phyloP scores from a whole-genome alignment of 345 rosid species.

The Melastoma malabathricum region DNA sequence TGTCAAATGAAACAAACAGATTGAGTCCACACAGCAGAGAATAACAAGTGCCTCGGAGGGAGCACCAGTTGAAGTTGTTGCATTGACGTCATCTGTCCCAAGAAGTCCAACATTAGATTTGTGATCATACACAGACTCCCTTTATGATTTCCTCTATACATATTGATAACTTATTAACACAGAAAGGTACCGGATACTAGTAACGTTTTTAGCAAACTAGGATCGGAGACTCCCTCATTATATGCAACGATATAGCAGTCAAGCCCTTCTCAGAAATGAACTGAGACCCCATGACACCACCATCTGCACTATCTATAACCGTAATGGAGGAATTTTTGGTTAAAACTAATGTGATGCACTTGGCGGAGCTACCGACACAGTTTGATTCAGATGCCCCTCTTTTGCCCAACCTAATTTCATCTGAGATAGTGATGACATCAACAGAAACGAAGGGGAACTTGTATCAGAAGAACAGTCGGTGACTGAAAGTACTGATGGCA shows the following conservation, averaged over 20 bases:
- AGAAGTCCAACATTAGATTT: no score
- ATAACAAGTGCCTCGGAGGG: conserved; percentile 21
- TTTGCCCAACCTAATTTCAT: conserved; percentile 9
- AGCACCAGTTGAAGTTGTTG: conserved; percentile 19
- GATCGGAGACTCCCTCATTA: conserved; percentile 35
- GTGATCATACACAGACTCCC: no score
- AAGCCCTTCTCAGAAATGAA: conserved; percentile 21
- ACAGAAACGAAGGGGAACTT: conserved; percentile 38
- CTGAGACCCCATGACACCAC: conserved; percentile 29
- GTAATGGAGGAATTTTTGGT: conserved; percentile 43
- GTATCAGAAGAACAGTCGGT: conserved; percentile 34
- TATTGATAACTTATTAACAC: no score
- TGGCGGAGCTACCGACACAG: conserved; percentile 13
- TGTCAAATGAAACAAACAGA: conserved; percentile 36
- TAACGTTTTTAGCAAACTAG: no score
- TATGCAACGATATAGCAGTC: conserved; percentile 39
- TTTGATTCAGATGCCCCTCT: conserved; percentile 17
- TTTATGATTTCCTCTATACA: no score
- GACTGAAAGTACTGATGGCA: conserved; percentile 39
- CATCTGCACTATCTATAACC: conserved; percentile 42
- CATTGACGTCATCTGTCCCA: conserved; percentile 13
- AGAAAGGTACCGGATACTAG: conserved; percentile 3
- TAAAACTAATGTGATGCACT: conserved; percentile 26
- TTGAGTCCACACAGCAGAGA: conserved; percentile 47
- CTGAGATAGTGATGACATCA: conserved; percentile 27